A percentile compares a stretch with the other conserved stretches of the same genome.
Conservation (phyloP, 768 basidiomycete species). For the Psilocybe cyanescens region DNA sequence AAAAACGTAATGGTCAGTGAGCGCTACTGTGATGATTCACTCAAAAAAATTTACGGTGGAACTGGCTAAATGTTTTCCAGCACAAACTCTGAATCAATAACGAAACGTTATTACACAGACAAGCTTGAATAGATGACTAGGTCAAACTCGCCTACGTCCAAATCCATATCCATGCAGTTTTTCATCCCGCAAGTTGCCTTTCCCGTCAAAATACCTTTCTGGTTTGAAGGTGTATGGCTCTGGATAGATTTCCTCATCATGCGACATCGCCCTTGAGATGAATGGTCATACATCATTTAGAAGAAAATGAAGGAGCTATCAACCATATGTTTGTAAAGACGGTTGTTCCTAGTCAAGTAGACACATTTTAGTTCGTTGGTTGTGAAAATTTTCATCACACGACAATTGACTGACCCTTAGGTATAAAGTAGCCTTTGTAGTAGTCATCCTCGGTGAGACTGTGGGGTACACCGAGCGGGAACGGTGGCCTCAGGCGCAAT, state of each 20-base stretch:
- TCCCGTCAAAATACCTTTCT: slow-evolving; percentile 27
- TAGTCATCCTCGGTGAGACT: slow-evolving; percentile 29
- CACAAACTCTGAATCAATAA: slow-evolving; percentile 11
- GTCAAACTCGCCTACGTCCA: slow-evolving; percentile 22
- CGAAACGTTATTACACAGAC: background rate
- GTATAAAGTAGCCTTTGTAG: slow-evolving; percentile 33
- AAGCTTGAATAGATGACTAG: too few species aligned
- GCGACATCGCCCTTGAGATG: slow-evolving; percentile 26
- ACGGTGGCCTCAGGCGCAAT: slow-evolving; percentile 22
- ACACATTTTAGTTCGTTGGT: background rate
- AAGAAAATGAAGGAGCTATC: background rate
- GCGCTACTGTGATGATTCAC: background rate
- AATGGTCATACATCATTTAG: background rate
- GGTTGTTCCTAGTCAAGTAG: slow-evolving; percentile 11
- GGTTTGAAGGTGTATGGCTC: slow-evolving; percentile 31
- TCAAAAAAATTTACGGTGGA: slow-evolving; percentile 12
- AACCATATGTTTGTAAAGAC: slow-evolving; percentile 24
- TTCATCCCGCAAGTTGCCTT: slow-evolving; percentile 13
- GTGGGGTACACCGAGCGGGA: slow-evolving; percentile 26
- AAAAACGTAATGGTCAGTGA: background rate
- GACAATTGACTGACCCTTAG: slow-evolving; percentile 17
- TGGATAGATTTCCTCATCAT: slow-evolving; percentile 25
- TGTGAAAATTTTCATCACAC: background rate
- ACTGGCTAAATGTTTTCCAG: slow-evolving; percentile 16
- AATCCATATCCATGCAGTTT: slow-evolving; percentile 19